Conservation (phyloP, 345 rosid species). For the Arabidopsis thaliana region TAIR10.1 NC_003074.8:10446501-10447000, state of each 20-base stretch:
- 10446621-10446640: slow-evolving; percentile 11
- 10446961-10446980: no score
- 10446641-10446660: background rate
- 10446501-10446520: slow-evolving; percentile 64
- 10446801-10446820: background rate
- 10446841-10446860: background rate
- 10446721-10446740: slow-evolving; percentile 70
- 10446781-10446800: background rate
- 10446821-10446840: background rate
- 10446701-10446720: slow-evolving; percentile 31
- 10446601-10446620: slow-evolving; percentile 74
- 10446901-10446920: no score
- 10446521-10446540: slow-evolving; percentile 72
- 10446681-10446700: background rate
- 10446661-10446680: background rate
- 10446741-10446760: slow-evolving; percentile 55
- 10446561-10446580: slow-evolving; percentile 65
- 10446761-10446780: background rate
- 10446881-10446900: background rate
- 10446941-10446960: no score
- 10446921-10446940: no score
- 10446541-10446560: slow-evolving; percentile 72
- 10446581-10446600: slow-evolving; percentile 68
- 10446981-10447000: no score
- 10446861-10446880: background rate